Percentiles rank a stretch among this genome's conserved stretches.
Conservation (phyloP, 306 rosid genomes). For the Rubus parviflorus region DNA sequence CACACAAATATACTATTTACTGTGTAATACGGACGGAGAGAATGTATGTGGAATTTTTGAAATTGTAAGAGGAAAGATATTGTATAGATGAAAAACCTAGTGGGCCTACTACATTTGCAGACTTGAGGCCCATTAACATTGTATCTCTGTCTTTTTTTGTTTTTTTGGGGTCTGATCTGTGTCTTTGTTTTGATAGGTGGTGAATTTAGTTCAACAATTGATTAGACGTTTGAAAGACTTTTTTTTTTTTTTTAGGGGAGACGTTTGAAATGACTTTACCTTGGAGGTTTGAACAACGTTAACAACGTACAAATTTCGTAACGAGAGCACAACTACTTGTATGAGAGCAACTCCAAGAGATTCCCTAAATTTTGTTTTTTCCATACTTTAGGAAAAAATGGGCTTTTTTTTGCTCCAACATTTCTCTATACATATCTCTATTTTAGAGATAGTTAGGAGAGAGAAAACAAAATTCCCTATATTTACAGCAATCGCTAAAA, state of each 20-base stretch:
- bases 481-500: no score
- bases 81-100: no score
- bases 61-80: not conserved
- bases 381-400: no score
- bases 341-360: no score
- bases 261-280: not conserved
- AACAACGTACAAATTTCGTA: not conserved
- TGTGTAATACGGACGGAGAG: not conserved
- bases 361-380: no score
- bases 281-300: constrained; percentile 10
- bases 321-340: not conserved
- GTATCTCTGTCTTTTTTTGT: not conserved
- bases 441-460: no score
- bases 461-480: no score
- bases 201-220: no score
- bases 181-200: not conserved
- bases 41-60: constrained; percentile 4
- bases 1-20: not conserved
- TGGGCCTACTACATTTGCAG: not conserved
- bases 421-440: no score
- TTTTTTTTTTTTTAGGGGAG: no score
- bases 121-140: not conserved
- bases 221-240: constrained; percentile 1
- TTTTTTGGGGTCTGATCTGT: no score
- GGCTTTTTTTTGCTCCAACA: no score